Evolutionary conservation across 805 yeast genomes (phyloP).

Genomic region (Ogataea corticis): DNA sequence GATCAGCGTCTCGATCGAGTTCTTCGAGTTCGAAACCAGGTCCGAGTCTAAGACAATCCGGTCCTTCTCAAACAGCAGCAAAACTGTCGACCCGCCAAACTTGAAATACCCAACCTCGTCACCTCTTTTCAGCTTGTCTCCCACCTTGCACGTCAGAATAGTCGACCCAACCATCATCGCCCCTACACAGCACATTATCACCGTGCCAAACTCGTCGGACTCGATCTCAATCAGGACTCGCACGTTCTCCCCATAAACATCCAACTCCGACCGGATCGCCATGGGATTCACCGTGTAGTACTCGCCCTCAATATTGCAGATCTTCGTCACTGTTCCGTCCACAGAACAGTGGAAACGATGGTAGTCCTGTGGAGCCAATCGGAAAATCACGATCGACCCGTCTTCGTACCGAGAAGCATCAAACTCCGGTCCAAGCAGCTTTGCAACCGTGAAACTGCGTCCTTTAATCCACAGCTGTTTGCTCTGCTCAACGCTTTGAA

Average conservation of each 20-base stretch:
- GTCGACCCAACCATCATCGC: conserved; percentile 99
- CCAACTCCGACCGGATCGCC: conserved; percentile 87
- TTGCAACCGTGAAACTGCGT: conserved; percentile 62
- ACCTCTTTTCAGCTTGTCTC: conserved; percentile 59
- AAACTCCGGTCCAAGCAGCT: conserved; percentile 39
- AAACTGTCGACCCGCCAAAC: conserved; percentile 91
- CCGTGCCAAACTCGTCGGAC: conserved; percentile 73
- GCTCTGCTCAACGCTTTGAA: conserved; percentile 58
- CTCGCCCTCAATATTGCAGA: conserved; percentile 77
- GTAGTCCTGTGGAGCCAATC: conserved; percentile 96
- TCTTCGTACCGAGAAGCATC: conserved; percentile 46
- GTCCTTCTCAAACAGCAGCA: conserved; percentile 59
- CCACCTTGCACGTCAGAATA: conserved; percentile 63
- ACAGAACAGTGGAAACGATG: conserved; percentile 93
- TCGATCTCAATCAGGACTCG: conserved; percentile 77
- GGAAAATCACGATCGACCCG: conserved; percentile 73
- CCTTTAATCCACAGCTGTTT: conserved; percentile 90
- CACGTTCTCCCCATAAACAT: conserved; percentile 91
- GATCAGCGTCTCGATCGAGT: conserved; percentile 77
- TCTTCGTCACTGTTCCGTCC: conserved; percentile 66
- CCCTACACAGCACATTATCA: conserved; percentile 81
- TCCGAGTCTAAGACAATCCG: conserved; percentile 70
- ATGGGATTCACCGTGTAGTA: conserved; percentile 96
- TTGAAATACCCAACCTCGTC: conserved; percentile 93
- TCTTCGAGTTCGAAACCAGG: conserved; percentile 62